Base-by-base conservation (phyloP, 352 stramenopile genomes). In the Globisporangium acanthophoron region DNA sequence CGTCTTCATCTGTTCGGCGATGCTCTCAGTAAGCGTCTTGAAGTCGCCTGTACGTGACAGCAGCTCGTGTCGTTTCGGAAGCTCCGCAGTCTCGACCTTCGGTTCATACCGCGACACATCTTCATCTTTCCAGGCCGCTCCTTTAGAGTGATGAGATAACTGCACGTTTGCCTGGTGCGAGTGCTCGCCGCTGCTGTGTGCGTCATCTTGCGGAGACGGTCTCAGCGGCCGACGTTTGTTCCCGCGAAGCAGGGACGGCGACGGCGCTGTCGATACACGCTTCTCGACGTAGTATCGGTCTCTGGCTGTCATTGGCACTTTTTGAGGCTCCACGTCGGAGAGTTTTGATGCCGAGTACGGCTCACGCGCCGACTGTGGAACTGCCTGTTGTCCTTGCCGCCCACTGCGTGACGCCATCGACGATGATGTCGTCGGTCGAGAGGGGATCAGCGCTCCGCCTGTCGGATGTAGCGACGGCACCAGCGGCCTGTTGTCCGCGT, bases 221-320 rank as follows among this genome's bases (percentile, higher is more conserved):
- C 40, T 27, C 12, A 62, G 39, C 5, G 56, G 29, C 12, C 58
- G 44, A 2, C 58, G 59, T 18, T 44, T 64, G 37, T 33, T 58
- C 7, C 41, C 51, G 5, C 39, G 43, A 21, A 54, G 59, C n/a
- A 52, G 41, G 1, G 55, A 72, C 27, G 54, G 15, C 27, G 54
- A 57, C 13, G 73, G 71, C 24, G 72, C 74, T 13, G 68, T 87
- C 15, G 52, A 71, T 2, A 66, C 67, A 45, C 78, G 67, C 44
- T 85, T 76, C 1, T 81, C 74, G 12, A 86, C 58, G 59, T 87
- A 89, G 50, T 83, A 87, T 18, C 64, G 59, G 55, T 89, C 79
- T 33, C 79, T 73, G 0, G 79, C 79, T 48, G 69, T 84, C 68
- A 89, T 67, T 2, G 76, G 79, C 3, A 85, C 69, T 53, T 70